Evolutionary conservation across 2,329 filamentous ascomycete species (phyloP).

Genomic region (Fusarium xyrophilum): DNA sequence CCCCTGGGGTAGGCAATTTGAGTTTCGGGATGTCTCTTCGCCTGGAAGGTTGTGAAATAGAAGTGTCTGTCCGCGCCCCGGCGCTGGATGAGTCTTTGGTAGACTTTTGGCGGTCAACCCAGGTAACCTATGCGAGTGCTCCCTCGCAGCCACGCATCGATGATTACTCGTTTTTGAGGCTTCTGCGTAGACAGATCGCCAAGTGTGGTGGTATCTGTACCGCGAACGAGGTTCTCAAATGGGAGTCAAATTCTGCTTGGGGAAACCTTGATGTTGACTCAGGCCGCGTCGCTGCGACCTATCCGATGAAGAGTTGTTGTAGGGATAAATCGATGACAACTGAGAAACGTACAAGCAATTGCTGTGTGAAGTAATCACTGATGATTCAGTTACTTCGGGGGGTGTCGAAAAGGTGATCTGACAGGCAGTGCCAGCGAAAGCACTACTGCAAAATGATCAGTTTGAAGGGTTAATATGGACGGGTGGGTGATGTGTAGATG

Average conservation of each 20-base stretch:
- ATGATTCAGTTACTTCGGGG: background rate
- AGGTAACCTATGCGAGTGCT: background rate
- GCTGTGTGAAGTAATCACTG: background rate
- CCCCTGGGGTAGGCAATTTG: background rate
- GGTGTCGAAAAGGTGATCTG: background rate
- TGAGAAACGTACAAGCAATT: background rate
- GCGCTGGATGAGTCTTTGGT: background rate
- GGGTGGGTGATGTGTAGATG: conserved; percentile 13
- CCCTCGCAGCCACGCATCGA: conserved; percentile 6
- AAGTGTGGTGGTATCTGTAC: background rate
- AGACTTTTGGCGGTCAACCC: conserved; percentile 2
- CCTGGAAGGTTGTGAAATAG: background rate
- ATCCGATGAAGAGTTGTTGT: background rate
- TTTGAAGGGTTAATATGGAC: background rate
- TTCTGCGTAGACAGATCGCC: background rate
- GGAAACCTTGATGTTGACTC: conserved; percentile 3
- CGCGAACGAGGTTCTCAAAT: background rate
- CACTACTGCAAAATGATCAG: background rate
- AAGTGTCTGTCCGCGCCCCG: background rate
- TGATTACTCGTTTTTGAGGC: conserved; percentile 1
- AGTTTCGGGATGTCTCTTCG: background rate
- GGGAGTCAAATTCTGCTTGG: conserved; percentile 1
- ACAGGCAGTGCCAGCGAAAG: background rate
- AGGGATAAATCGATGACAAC: background rate
- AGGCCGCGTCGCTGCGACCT: conserved; percentile 3